Evolutionary conservation across 2,329 filamentous ascomycete genomes (phyloP).

Genomic region (Cordyceps pruinosa): DNA sequence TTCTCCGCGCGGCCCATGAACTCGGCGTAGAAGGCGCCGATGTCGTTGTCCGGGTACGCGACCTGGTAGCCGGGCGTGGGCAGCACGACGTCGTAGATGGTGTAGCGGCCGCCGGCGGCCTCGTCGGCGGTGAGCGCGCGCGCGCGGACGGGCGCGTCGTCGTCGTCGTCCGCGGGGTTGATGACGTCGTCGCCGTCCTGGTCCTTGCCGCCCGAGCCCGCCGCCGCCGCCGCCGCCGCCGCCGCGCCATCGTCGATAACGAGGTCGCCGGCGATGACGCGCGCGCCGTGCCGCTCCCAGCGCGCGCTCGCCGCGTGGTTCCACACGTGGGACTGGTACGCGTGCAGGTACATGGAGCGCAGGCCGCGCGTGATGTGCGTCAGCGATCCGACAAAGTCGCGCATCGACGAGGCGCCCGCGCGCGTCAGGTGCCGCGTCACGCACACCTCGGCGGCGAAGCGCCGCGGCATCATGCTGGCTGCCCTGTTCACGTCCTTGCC

Average conservation of each 20-base stretch:
- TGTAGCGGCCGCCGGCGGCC: conserved; percentile 65
- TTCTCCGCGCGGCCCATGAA: conserved; percentile 81
- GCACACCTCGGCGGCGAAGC: conserved; percentile 72
- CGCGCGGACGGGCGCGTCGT: conserved; percentile 48
- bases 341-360: conserved; percentile 91
- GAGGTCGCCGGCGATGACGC: conserved; percentile 78
- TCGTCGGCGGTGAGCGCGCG: conserved; percentile 72
- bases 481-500: conserved; percentile 54
- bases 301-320: conserved; percentile 77
- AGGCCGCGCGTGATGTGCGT: conserved; percentile 73
- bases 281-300: conserved; percentile 66
- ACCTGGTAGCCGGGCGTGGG: conserved; percentile 91
- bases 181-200: conserved; percentile 45
- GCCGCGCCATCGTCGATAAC: conserved; percentile 48
- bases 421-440: conserved; percentile 70
- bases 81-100: conserved; percentile 81
- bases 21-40: conserved; percentile 74
- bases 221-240: conserved; percentile 26
- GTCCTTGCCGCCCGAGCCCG: conserved; percentile 49
- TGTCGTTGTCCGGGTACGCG: conserved; percentile 73
- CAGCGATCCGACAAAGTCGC: conserved; percentile 76
- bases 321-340: conserved; percentile 93
- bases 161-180: conserved; percentile 31
- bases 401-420: conserved; percentile 37
- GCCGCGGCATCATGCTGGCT: conserved; percentile 62